Conservation (phyloP, 1,139 yeast species). For the Debaryomyces coudertii region DNA sequence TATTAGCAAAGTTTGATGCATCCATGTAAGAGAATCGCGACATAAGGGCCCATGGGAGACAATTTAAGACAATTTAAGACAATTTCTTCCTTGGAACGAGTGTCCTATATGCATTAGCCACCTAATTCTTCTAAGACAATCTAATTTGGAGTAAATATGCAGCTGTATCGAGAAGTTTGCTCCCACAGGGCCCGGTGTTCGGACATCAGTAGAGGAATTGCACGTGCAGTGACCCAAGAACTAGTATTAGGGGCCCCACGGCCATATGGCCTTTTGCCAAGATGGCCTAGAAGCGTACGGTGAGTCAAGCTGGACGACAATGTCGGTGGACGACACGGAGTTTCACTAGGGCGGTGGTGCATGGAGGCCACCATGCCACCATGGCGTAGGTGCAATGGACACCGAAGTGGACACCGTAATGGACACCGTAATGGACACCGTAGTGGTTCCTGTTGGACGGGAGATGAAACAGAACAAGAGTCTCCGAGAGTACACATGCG, state of each 20-base stretch:
- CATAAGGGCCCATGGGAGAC: slow-evolving; percentile 9
- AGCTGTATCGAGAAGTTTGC: neutral
- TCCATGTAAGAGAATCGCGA: slow-evolving; percentile 8
- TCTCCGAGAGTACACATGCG: too few species aligned
- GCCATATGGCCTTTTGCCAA: neutral
- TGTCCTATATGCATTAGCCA: slow-evolving; percentile 2
- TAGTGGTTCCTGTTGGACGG: too few species aligned
- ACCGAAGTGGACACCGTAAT: too few species aligned
- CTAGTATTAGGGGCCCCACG: slow-evolving; percentile 1
- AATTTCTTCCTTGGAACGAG: slow-evolving; percentile 1
- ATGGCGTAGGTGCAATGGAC: neutral
- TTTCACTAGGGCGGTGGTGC: neutral
- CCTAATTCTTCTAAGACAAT: neutral
- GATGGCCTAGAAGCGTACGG: slow-evolving; percentile 1
- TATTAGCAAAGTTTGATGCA: slow-evolving; percentile 3
- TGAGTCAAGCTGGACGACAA: neutral
- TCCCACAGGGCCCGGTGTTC: slow-evolving; percentile 4
- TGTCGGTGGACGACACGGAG: neutral
- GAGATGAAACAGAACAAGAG: too few species aligned
- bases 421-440: too few species aligned
- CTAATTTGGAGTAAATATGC: slow-evolving; percentile 1
- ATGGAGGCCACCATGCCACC: neutral
- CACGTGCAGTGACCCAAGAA: neutral
- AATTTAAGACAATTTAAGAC: too few species aligned
- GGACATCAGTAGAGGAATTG: neutral